Percentiles rank a stretch among this genome's conserved stretches.
Conservation (phyloP, 345 rosid species). For the Gossypium turneri region DNA sequence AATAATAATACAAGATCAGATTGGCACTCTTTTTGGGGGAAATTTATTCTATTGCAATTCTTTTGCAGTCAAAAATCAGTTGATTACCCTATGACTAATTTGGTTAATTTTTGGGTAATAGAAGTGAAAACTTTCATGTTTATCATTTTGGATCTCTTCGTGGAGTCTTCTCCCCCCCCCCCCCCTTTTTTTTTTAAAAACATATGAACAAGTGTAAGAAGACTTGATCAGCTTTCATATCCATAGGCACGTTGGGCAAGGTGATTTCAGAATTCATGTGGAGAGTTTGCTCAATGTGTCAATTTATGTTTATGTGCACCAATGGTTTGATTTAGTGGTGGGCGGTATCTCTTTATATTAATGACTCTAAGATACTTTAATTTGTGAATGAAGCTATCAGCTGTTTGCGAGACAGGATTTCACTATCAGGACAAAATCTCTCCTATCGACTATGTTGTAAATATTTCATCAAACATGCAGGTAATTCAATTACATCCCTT, state of each 20-base stretch:
- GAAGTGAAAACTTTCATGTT: background rate
- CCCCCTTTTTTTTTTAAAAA: background rate
- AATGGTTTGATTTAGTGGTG: background rate
- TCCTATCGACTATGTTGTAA: conserved; percentile 56
- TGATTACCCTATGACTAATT: background rate
- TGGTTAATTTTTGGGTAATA: background rate
- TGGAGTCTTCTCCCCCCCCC: background rate
- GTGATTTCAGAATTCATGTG: background rate
- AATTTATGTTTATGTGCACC: background rate
- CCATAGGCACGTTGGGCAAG: background rate
- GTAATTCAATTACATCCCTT: conserved; percentile 30
- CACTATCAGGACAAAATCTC: conserved; percentile 82
- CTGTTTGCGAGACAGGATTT: conserved; percentile 75
- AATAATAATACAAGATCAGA: background rate
- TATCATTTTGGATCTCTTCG: background rate
- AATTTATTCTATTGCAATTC: background rate
- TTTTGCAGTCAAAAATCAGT: background rate
- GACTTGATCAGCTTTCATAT: background rate
- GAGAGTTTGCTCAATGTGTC: background rate
- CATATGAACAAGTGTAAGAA: background rate
- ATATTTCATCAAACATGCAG: conserved; percentile 57
- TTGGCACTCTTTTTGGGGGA: background rate
- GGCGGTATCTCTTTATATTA: background rate
- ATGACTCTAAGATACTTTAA: conserved; percentile 25
- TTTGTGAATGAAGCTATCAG: conserved; percentile 68